Percentiles rank a stretch among this genome's conserved stretches.
Conservation (phyloP, 148 eudicot genomes). For the Chenopodium formosanum region DNA sequence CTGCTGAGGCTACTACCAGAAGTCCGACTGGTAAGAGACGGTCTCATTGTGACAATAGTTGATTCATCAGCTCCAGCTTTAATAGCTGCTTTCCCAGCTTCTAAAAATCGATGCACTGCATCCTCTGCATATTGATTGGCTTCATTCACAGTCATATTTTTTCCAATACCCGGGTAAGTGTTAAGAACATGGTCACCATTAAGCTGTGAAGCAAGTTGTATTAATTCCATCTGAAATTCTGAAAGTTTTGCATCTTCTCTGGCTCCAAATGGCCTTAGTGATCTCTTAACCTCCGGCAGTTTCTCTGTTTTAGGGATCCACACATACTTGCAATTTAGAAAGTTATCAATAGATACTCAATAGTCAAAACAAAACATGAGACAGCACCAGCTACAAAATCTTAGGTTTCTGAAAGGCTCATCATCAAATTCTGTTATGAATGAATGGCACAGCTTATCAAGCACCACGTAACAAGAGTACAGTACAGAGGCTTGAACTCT, state of each 20-base stretch:
- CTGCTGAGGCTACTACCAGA: slow-evolving; percentile 34
- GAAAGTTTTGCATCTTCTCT: slow-evolving; percentile 67
- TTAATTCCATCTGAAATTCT: slow-evolving; percentile 76
- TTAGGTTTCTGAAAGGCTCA: background rate
- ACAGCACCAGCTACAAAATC: background rate
- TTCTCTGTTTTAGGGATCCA: slow-evolving; percentile 37
- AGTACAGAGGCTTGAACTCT: background rate
- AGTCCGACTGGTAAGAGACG: slow-evolving; percentile 75
- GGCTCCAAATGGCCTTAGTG: slow-evolving; percentile 72
- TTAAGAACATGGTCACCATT: slow-evolving; percentile 76
- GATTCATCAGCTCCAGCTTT: slow-evolving; percentile 93
- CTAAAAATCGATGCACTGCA: slow-evolving; percentile 69
- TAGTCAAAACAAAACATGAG: background rate
- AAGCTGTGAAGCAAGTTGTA: slow-evolving; percentile 88
- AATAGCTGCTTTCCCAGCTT: slow-evolving; percentile 88
- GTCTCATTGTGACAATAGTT: slow-evolving; percentile 85
- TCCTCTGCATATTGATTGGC: slow-evolving; percentile 70
- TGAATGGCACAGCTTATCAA: background rate
- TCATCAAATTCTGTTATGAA: background rate
- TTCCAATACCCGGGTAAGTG: slow-evolving; percentile 73
- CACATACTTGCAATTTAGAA: background rate
- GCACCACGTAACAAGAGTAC: background rate
- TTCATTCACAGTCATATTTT: slow-evolving; percentile 63
- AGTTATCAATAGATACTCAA: background rate
- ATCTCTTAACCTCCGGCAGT: slow-evolving; percentile 62